Evolutionary conservation across 768 basidiomycete species (phyloP).

Genomic region (Artomyces pyxidatus): DNA sequence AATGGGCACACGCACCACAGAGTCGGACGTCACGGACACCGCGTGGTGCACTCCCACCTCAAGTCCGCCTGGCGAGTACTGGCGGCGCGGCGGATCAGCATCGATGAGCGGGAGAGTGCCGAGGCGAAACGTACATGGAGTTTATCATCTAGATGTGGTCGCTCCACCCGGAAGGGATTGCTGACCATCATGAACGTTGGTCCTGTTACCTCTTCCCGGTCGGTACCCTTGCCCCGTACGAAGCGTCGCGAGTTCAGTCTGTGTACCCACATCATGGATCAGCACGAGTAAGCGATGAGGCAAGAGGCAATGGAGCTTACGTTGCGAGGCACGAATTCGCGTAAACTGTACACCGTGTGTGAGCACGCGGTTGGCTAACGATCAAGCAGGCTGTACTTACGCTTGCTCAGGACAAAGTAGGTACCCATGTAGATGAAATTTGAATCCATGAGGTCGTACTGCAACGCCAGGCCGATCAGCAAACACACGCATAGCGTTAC

Average conservation of each 20-base stretch:
- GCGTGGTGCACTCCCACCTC: background rate
- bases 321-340: conserved; percentile 16
- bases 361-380: background rate
- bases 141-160: background rate
- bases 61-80: too few relatives aligned
- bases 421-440: conserved; percentile 54
- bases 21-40: conserved; percentile 7
- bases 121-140: background rate
- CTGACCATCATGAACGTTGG: conserved; percentile 16
- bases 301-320: conserved; percentile 1
- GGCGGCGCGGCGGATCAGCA: too few relatives aligned
- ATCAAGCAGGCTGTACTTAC: conserved; percentile 2
- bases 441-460: conserved; percentile 48
- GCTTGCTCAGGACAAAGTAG: conserved; percentile 61
- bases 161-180: conserved; percentile 6
- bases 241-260: conserved; percentile 15
- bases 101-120: too few relatives aligned
- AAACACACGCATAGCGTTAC: background rate
- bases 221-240: conserved; percentile 13
- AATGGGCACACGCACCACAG: conserved; percentile 5
- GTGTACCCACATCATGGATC: background rate
- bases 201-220: conserved; percentile 12
- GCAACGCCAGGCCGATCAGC: conserved; percentile 1
- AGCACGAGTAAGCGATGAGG: background rate
- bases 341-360: conserved; percentile 11